Evolutionary conservation across 106 monocot genomes (phyloP), one percentile per base, ranked within the genome.

Genomic region (Alisma plantagoaquatica): DNA sequence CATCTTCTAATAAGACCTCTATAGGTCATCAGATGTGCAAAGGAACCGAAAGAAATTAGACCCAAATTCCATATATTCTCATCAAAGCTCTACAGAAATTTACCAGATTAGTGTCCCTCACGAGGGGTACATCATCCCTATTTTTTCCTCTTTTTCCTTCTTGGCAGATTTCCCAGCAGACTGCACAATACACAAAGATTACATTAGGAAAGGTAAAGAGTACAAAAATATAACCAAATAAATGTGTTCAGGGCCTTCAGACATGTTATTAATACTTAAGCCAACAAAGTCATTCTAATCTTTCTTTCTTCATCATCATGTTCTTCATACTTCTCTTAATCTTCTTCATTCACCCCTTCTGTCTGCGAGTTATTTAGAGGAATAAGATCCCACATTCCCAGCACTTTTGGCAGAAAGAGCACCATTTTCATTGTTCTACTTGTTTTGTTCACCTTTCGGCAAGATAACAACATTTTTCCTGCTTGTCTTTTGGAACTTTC

Each of bases 271-370:
- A 14, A 38, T 38, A 71, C 73, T 70, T 61, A 98, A 41, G 90
- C 89, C 58, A 98, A 74, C 56, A 98, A 79, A 59, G 98, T 74
- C 98, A 98, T 90, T 14, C 90, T 78, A 61, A 90, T 85, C 41
- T 62, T 70, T 66, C 98, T 73, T 71, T 98, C 98, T 73, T 98
- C 98, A 27, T 90, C 98, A 64, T 98, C 98, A 58, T 98, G 98
- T 41, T 85, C 85, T 44, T 81, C 84, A 82, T 98, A 98, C 66
- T 98, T 98, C 51, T 82, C 90, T 90, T 90, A 11, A 90, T 98
- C 71, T 98, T 98, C 70, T 82, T 98, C 50, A 90, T 65, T 53
- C 86, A 90, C 54, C 85, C 62, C 73, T 67, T 85, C 30, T 86
- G 98, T 21, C 98, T 90, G 63, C 98, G 84, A 50, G 57, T 73